Conservation (phyloP, 163 green algal genomes). For the Scenedesmus sp. region DNA sequence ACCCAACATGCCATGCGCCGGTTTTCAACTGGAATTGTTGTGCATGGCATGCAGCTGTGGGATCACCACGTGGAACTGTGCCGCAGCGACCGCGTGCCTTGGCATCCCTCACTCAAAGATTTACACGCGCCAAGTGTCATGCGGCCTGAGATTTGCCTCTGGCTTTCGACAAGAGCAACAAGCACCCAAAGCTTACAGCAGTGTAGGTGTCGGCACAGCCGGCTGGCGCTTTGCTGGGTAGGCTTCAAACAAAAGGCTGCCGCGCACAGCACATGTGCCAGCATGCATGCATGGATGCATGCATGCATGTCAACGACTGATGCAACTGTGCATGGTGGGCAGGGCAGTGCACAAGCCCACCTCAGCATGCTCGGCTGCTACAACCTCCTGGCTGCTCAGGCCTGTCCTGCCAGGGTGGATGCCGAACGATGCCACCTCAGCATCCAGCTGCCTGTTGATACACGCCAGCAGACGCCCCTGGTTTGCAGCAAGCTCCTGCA, state of each 20-base stretch:
- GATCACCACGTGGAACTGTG: neutral
- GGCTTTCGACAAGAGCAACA: neutral
- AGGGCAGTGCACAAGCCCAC: constrained; percentile 1
- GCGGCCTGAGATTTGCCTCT: too few species aligned
- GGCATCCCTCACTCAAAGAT: neutral
- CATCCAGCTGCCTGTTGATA: constrained; percentile 44
- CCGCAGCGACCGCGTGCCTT: neutral
- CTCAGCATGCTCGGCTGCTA: constrained; percentile 45
- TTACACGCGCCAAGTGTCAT: too few species aligned
- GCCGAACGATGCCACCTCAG: constrained; percentile 36
- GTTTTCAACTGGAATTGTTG: too few species aligned
- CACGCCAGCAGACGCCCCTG: neutral
- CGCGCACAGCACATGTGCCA: too few species aligned
- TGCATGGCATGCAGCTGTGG: too few species aligned
- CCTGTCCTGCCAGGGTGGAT: constrained; percentile 50
- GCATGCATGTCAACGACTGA: neutral
- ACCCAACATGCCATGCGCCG: neutral
- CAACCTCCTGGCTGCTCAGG: constrained; percentile 40
- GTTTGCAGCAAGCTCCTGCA: constrained; percentile 10
- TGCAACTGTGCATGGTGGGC: neutral
- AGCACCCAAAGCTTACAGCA: too few species aligned
- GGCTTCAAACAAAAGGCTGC: too few species aligned
- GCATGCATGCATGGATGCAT: too few species aligned
- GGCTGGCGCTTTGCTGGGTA: too few species aligned
- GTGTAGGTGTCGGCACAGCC: too few species aligned